Evolutionary conservation across 2,329 filamentous ascomycete genomes (phyloP), one percentile per base, ranked within the genome.

Genomic region (Ceratocystiopsis sp.): DNA sequence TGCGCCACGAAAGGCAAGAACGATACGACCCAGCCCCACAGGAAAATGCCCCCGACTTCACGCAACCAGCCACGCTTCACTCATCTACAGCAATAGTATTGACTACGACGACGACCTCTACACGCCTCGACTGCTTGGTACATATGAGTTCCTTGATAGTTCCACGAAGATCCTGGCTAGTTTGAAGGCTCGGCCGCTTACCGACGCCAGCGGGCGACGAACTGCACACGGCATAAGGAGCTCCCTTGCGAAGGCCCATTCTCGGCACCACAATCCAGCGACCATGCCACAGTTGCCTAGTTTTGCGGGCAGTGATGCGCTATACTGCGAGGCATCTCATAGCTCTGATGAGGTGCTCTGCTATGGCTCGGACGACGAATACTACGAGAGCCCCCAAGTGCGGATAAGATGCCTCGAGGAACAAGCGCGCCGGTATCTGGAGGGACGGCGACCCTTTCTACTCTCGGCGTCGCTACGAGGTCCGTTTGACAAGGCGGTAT

Each of bases 401-500:
- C 65, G 70, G 54, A 66, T 65, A 21, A 56, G 62, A 18, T 66
- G 73, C 46, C 75, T 78, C 46, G 76, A 82, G 54, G 57, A 63
- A 0, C 68, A 78, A 13, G 79, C 73, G 1, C 59, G 65, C 32
- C 64, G 66, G 33, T 83, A 71, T 50, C 59, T 82, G 35, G 58
- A 64, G 8, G 80, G 79, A 0, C 59, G 65, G 29, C 54, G 65
- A 2, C 67, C 78, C 0, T 53, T 69, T 19, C 63, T 86, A 3
- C 55, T 77, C 3, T 79, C 80, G 13, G 71, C 79, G 8, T 58
- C 61, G 7, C 61, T 84, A 3, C 66, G 61, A 46, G 80, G 79
- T 0, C 80, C 79, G 0, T 80, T 83, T 29, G 9, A 29, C 49
- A 64, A 68, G 38, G 55, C 52, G 43, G 53, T 59, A 18, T 75